Conservation (phyloP, 768 basidiomycete species). For the Boletus rufocinnamomeus region DNA sequence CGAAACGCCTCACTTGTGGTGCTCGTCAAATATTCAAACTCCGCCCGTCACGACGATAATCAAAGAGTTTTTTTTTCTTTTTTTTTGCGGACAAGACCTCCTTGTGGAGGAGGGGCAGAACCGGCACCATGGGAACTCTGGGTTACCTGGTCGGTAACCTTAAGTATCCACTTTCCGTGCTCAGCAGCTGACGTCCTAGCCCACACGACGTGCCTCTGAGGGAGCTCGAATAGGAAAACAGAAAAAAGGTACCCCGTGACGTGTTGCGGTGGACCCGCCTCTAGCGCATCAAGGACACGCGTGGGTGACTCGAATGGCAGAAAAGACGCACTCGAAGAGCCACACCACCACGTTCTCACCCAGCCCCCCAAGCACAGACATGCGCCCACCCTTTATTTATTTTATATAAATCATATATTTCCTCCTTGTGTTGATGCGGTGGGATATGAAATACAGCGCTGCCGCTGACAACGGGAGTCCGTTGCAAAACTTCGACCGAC, state of each 20-base stretch:
- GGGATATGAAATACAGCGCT: neutral
- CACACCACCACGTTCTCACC: slow-evolving; percentile 26
- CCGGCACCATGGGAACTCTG: neutral
- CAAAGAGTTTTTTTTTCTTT: neutral
- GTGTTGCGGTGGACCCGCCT: slow-evolving; percentile 8
- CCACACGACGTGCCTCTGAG: neutral
- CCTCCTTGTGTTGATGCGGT: neutral
- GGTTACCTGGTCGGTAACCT: too few species aligned
- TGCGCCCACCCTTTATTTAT: neutral
- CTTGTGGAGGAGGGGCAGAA: neutral
- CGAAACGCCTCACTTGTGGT: slow-evolving; percentile 3
- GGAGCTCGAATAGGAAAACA: slow-evolving; percentile 4
- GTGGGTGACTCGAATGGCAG: slow-evolving; percentile 29
- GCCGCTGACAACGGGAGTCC: neutral
- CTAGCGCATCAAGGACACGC: slow-evolving; percentile 14
- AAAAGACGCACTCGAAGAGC: slow-evolving; percentile 29
- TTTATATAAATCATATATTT: neutral
- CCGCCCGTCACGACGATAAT: slow-evolving; percentile 17
- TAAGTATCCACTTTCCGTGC: neutral
- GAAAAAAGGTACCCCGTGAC: neutral
- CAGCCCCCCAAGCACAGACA: neutral
- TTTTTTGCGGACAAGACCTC: slow-evolving; percentile 3
- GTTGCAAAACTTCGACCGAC: neutral
- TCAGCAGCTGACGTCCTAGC: too few species aligned
- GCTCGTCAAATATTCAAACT: slow-evolving; percentile 4